Conservation (phyloP, 2,329 filamentous ascomycete species). For the Xylariaceae sp. region DNA sequence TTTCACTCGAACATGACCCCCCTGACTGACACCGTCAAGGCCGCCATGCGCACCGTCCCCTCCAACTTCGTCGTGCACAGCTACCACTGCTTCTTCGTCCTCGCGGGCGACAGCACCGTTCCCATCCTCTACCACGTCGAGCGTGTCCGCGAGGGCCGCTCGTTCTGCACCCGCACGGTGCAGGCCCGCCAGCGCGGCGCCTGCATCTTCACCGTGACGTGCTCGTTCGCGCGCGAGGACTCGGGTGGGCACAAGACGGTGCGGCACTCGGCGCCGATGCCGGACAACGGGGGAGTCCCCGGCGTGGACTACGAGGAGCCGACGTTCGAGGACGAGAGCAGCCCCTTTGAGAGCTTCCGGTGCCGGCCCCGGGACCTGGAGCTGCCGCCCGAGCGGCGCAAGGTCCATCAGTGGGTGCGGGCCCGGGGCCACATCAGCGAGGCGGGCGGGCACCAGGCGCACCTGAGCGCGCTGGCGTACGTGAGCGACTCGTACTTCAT, state of each 20-base stretch:
- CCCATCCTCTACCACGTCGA: slow-evolving; percentile 96
- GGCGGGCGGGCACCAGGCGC: slow-evolving; percentile 70
- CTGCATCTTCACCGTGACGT: slow-evolving; percentile 92
- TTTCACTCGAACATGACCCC: no score
- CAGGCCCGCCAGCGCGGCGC: slow-evolving; percentile 84
- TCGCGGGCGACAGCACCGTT: slow-evolving; percentile 78
- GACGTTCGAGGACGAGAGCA: slow-evolving; percentile 35
- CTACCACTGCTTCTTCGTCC: slow-evolving; percentile 98
- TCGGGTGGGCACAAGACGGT: slow-evolving; percentile 47
- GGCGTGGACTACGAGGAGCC: slow-evolving; percentile 41
- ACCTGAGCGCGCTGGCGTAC: slow-evolving; percentile 86
- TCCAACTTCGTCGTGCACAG: slow-evolving; percentile 79
- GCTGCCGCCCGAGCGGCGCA: slow-evolving; percentile 56
- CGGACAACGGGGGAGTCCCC: slow-evolving; percentile 36
- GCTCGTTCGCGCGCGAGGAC: slow-evolving; percentile 74
- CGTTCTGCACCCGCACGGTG: slow-evolving; percentile 90
- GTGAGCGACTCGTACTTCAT: slow-evolving; percentile 93
- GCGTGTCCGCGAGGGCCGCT: slow-evolving; percentile 82
- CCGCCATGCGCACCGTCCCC: slow-evolving; percentile 84
- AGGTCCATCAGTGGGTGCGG: slow-evolving; percentile 69
- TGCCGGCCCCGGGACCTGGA: slow-evolving; percentile 21
- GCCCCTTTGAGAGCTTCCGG: slow-evolving; percentile 4
- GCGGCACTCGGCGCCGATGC: slow-evolving; percentile 61
- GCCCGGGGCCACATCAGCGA: slow-evolving; percentile 70
- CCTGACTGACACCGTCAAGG: slow-evolving; percentile 34